These are phyloP conservation scores for Pleurotus ostreatus DNA, from an alignment of 768 basidiomycete genomes.

Conservation along the genomic window DNA sequence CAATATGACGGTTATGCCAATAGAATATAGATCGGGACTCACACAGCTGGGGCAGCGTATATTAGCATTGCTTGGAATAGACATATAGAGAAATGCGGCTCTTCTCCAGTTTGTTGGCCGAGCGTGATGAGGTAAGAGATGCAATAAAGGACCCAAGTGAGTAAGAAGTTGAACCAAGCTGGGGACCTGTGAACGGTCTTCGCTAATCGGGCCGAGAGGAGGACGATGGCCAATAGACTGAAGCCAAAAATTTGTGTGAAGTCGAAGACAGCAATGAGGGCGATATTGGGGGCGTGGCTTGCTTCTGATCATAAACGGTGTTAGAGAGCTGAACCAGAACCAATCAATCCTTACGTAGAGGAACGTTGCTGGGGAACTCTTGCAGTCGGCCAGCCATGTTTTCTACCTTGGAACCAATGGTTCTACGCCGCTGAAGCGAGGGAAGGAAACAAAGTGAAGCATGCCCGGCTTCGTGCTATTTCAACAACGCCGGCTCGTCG, in stretches of 20 bases:
- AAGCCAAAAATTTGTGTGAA: constrained; percentile 1
- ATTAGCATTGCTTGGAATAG: background rate
- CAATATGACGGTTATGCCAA: background rate
- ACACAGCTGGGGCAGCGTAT: constrained; percentile 2
- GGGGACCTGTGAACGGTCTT: background rate
- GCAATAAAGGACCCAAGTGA: background rate
- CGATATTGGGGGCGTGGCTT: background rate
- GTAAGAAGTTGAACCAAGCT: constrained; percentile 2
- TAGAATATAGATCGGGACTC: background rate
- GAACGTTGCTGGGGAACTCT: no score
- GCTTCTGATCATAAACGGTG: no score
- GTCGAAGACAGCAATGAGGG: background rate
- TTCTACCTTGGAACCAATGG: no score
- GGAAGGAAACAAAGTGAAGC: no score
- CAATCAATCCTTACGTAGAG: no score
- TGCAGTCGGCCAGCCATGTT: no score
- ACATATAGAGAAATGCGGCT: background rate
- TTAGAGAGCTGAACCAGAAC: no score
- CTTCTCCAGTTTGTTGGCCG: background rate
- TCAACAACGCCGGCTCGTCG: no score
- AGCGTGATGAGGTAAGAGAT: background rate
- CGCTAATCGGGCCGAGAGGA: background rate
- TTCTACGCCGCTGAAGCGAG: no score
- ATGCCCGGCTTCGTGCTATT: no score
- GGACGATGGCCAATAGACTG: background rate